phyloP scores from a whole-genome alignment of 495 filamentous ascomycete genomes.

The Symbiotaphrina buchneri region DNA sequence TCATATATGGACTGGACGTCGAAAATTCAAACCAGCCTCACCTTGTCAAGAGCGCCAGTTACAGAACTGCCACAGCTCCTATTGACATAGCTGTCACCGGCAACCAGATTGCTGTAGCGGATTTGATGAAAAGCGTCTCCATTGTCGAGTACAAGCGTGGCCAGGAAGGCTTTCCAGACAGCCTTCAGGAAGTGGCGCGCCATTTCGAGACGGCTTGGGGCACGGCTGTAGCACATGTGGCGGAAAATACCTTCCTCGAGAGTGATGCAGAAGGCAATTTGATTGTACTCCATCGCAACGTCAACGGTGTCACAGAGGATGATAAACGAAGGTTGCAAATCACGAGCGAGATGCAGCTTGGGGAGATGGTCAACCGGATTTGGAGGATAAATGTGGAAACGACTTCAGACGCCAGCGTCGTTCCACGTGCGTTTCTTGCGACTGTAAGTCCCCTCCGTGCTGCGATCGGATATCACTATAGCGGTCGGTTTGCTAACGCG shows the following conservation, averaged over 20 bases:
- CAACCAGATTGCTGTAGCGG: constrained; percentile 60
- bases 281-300: constrained; percentile 48
- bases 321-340: constrained; percentile 49
- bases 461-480: not conserved
- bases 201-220: constrained; percentile 65
- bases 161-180: constrained; percentile 16
- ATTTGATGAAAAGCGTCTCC: constrained; percentile 84
- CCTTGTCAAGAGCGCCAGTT: constrained; percentile 40
- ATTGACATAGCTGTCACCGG: constrained; percentile 54
- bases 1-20: too few relatives aligned
- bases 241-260: constrained; percentile 49
- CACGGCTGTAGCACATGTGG: constrained; percentile 55
- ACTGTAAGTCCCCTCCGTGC: constrained; percentile 37
- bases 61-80: constrained; percentile 65
- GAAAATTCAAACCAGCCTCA: constrained; percentile 12
- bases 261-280: constrained; percentile 77
- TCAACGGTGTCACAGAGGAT: constrained; percentile 45
- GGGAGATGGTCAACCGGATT: constrained; percentile 85
- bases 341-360: constrained; percentile 60
- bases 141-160: constrained; percentile 41
- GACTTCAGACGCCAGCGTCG: constrained; percentile 34
- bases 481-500: not conserved
- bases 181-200: constrained; percentile 49
- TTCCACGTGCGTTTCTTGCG: constrained; percentile 69
- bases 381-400: constrained; percentile 34